These are phyloP conservation scores for Aspergillus ustus DNA, from an alignment of 2,329 filamentous ascomycete genomes.

Conservation along the genomic window DNA sequence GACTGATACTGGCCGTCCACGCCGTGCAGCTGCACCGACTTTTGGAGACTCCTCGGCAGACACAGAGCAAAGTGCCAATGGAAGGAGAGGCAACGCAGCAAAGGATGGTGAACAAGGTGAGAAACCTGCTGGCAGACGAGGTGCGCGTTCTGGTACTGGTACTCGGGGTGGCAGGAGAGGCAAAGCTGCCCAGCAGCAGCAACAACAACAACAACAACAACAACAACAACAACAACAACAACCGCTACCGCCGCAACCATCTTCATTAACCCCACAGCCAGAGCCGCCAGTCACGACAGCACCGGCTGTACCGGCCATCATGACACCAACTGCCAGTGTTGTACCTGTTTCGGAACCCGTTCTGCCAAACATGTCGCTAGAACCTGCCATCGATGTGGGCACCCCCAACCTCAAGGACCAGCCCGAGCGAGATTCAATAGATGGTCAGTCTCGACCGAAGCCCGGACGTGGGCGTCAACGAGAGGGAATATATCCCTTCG, in stretches of 20 bases:
- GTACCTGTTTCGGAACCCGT: conserved; percentile 35
- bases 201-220: conserved; percentile 24
- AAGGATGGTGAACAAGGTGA: conserved; percentile 44
- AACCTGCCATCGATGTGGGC: conserved; percentile 24
- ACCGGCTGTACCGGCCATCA: conserved; percentile 21
- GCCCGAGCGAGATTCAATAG: conserved; percentile 30
- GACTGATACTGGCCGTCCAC: conserved; percentile 55
- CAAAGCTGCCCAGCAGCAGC: conserved; percentile 39
- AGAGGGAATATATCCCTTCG: conserved; percentile 43
- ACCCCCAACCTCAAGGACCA: conserved; percentile 33
- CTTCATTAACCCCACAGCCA: conserved; percentile 17
- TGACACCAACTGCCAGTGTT: conserved; percentile 22
- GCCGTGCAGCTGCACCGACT: conserved; percentile 55
- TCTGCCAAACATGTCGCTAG: conserved; percentile 24
- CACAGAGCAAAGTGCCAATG: conserved; percentile 32
- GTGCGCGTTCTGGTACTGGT: conserved; percentile 38
- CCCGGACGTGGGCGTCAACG: conserved; percentile 36
- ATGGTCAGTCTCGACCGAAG: conserved; percentile 31
- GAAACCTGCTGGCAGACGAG: conserved; percentile 40
- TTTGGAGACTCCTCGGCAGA: conserved; percentile 49
- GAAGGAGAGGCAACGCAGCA: conserved; percentile 38
- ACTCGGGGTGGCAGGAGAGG: conserved; percentile 41
- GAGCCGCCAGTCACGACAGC: conserved; percentile 29
- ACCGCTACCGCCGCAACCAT: conserved; percentile 18
- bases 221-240: background rate